Percentiles rank a stretch among this genome's conserved stretches.
Evolutionary conservation across 2,329 filamentous ascomycete species (phyloP).

Genomic region (Aureobasidium sp.): DNA sequence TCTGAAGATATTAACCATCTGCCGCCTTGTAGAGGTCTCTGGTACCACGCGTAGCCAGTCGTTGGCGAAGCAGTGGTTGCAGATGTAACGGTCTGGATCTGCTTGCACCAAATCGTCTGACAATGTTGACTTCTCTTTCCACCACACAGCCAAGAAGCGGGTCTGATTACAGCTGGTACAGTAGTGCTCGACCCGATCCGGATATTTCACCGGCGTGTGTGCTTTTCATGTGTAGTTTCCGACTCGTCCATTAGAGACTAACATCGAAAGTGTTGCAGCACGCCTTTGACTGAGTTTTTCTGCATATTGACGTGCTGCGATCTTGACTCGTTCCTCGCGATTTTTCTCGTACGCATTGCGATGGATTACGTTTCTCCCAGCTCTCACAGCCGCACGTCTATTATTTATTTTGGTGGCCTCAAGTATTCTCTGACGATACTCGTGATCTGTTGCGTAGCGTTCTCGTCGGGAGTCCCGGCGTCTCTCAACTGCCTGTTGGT

Average conservation of each 20-base stretch:
- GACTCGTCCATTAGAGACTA: background rate
- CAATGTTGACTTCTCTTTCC: background rate
- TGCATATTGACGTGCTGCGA: background rate
- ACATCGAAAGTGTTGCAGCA: background rate
- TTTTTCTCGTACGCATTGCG: background rate
- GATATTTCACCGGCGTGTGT: background rate
- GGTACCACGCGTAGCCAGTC: background rate
- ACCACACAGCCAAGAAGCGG: background rate
- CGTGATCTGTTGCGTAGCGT: background rate
- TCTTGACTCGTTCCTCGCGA: background rate
- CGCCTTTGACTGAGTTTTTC: background rate
- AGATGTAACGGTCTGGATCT: background rate
- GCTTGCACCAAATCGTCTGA: background rate
- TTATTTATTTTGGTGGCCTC: background rate
- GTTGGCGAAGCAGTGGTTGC: background rate
- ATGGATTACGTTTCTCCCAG: background rate
- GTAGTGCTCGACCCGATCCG: background rate
- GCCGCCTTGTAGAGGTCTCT: background rate
- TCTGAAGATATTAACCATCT: background rate
- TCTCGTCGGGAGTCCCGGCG: background rate
- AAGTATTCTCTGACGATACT: background rate
- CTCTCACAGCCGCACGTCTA: background rate
- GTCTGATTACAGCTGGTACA: background rate
- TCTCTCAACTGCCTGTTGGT: background rate
- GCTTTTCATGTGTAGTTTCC: background rate